Percentiles rank a stretch among this genome's conserved stretches.
These are phyloP conservation scores for Diddensiella transvaalensis DNA, from an alignment of 805 yeast genomes.

Conservation along the genomic window DNA sequence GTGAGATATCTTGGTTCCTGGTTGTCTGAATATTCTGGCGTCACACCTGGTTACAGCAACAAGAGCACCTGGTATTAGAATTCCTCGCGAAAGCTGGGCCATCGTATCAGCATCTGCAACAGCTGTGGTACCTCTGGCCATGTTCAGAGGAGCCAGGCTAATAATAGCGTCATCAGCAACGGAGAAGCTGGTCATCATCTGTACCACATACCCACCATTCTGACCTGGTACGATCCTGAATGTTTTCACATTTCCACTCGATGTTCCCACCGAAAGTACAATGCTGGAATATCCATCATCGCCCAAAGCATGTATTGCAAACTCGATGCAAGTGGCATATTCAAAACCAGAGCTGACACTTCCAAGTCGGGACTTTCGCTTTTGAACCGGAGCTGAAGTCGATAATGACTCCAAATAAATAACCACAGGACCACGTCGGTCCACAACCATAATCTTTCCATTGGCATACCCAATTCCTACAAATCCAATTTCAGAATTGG, in stretches of 20 bases:
- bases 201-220: constrained; percentile 58
- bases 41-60: constrained; percentile 56
- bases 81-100: constrained; percentile 57
- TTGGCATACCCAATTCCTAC: constrained; percentile 72
- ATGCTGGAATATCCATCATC: constrained; percentile 72
- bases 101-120: constrained; percentile 58
- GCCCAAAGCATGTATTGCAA: constrained; percentile 65
- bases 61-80: constrained; percentile 58
- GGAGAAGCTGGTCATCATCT: constrained; percentile 45
- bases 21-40: constrained; percentile 57
- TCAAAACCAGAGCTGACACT: constrained; percentile 10
- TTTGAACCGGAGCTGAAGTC: neutral
- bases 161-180: constrained; percentile 52
- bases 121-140: constrained; percentile 59
- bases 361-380: constrained; percentile 5
- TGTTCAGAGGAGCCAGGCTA: constrained; percentile 54
- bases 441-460: constrained; percentile 74
- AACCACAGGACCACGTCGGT: constrained; percentile 69
- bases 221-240: constrained; percentile 63
- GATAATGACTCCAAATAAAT: constrained; percentile 32
- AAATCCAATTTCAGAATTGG: constrained; percentile 76
- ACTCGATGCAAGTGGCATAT: constrained; percentile 59
- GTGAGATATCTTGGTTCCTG: constrained; percentile 61
- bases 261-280: constrained; percentile 70
- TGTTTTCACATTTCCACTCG: constrained; percentile 62